Base-by-base conservation (phyloP, 1,284 basidiomycete genomes). In the Sanghuangporus baumii region DNA sequence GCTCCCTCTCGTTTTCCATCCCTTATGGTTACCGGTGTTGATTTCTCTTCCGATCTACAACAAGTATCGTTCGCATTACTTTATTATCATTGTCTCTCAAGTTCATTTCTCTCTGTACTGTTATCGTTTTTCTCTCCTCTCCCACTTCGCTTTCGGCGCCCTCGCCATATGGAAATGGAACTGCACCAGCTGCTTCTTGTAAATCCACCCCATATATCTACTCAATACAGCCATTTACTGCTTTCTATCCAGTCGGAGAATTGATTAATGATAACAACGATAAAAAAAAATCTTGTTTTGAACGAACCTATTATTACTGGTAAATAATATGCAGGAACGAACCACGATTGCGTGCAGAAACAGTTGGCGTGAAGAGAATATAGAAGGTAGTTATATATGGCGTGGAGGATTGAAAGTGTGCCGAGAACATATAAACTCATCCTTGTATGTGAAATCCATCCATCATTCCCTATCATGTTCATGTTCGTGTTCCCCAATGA, bases 401-500 rank as follows among this genome's bases (percentile, higher is more conserved):
- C 23, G 26, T 31, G 16, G 18, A 50, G 6, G 48, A 50, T 14
- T 36, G 12, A 34, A 34, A 14, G 7, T 12, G n/a, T 7, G 36
- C 18, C 11, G 31, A 37, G 5, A 31, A 31, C 7, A 9, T 34
- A 34, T 16, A 31, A 4, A 26, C 2, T 31, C 26, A 31, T 31
- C 26, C 26, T 31, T 31, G 18, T 18, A 48, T 37, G 26, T n/a
- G 6, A 36, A 8, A 54, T 43, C n/a, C 41, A 43, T 43, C 6
- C 18, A 26, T 46, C 37, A 23, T 8, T 64, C 62, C 26, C 57
- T 51, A 8, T 64, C 62, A 34, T 54, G n/a, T 37, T 61, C 60
- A 31, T 31, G 26, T 31, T 31, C 20, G 34, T 62, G 61, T 34
- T 65, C 64, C 18, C 64, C 64, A 12, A 65, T 65, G 14, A 62